Percentiles rank a stretch among this genome's conserved stretches.
phyloP scores from a whole-genome alignment of 305 asterid genomes.

The Fraxinus ornus region DNA sequence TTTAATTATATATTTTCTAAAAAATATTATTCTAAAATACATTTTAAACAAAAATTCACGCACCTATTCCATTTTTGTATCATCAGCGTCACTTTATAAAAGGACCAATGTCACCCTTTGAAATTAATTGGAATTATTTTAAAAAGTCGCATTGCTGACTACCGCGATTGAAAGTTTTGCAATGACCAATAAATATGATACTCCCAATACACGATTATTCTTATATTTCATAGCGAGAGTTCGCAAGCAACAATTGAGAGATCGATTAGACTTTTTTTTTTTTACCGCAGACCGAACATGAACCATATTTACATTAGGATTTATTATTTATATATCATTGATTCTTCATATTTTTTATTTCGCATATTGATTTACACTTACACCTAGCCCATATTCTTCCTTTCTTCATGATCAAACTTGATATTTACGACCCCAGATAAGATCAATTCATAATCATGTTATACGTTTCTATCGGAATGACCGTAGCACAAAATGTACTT shows the following conservation, averaged over 20 bases:
- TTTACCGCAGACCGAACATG: not conserved
- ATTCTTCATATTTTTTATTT: too few species aligned
- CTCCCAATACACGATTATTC: too few species aligned
- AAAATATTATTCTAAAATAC: too few species aligned
- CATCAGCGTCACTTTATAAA: too few species aligned
- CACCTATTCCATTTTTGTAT: too few species aligned
- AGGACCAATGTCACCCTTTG: too few species aligned
- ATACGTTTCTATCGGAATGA: not conserved
- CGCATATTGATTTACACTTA: not conserved
- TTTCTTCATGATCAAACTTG: not conserved
- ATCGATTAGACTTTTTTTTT: not conserved
- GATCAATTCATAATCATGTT: not conserved
- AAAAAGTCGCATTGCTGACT: too few species aligned
- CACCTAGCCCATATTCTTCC: not conserved
- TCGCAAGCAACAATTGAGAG: not conserved
- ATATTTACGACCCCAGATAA: not conserved
- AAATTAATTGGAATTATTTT: too few species aligned
- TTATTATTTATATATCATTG: not conserved
- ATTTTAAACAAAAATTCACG: too few species aligned
- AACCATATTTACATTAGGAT: not conserved
- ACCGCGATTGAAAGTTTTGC: too few species aligned
- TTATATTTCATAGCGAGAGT: not conserved
- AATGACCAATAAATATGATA: not conserved
- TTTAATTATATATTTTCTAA: too few species aligned
- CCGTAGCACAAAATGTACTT: not conserved